phyloP scores from a whole-genome alignment of 495 filamentous ascomycete species.

The Penicillium odoratum region DNA sequence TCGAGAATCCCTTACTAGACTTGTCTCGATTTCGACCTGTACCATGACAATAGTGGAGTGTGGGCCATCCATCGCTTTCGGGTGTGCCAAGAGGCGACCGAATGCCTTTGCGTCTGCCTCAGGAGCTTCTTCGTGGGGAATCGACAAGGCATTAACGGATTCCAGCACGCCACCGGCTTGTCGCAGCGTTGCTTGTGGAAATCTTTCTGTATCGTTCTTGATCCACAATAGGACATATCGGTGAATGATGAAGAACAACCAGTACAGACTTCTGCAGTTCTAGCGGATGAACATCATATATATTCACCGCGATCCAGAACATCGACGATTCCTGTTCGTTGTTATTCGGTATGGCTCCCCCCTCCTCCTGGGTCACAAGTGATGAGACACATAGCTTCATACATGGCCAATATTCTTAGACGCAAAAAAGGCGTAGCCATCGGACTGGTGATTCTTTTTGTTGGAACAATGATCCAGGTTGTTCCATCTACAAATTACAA shows the following conservation, averaged over 20 bases:
- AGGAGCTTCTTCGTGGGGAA: slow-evolving; percentile 36
- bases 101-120: slow-evolving; percentile 42
- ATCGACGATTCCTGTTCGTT: slow-evolving; percentile 27
- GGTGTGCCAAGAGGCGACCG: slow-evolving; percentile 34
- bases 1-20: slow-evolving; percentile 47
- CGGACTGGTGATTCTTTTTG: slow-evolving; percentile 16
- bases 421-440: slow-evolving; percentile 15
- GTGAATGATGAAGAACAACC: too few relatives aligned
- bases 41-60: slow-evolving; percentile 50
- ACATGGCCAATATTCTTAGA: slow-evolving; percentile 16
- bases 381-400: slow-evolving; percentile 10
- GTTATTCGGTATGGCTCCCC: slow-evolving; percentile 9
- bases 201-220: slow-evolving; percentile 43
- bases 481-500: slow-evolving; percentile 13
- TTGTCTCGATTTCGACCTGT: slow-evolving; percentile 53
- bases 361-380: not conserved
- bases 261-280: slow-evolving; percentile 27
- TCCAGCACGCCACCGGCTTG: slow-evolving; percentile 29
- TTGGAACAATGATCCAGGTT: slow-evolving; percentile 21
- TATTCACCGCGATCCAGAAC: slow-evolving; percentile 28
- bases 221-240: slow-evolving; percentile 46
- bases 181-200: slow-evolving; percentile 38
- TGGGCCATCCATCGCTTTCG: slow-evolving; percentile 39
- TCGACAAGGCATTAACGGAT: slow-evolving; percentile 34
- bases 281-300: slow-evolving; percentile 24